phyloP scores from a whole-genome alignment of 176 grass and related monocot genomes.

The Aegilops bicornis region DNA sequence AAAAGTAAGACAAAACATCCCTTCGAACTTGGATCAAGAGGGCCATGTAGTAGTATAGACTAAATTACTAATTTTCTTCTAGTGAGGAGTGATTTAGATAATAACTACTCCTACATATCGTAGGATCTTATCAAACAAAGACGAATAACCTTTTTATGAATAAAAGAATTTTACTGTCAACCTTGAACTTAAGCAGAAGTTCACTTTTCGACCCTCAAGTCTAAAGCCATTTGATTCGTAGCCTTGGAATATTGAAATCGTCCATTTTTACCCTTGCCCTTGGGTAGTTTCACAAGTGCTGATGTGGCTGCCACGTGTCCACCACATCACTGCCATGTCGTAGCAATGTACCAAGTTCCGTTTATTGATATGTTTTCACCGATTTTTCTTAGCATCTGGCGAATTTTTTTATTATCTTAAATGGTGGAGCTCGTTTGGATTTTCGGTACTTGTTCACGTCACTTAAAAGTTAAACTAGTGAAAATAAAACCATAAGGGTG shows the following conservation, averaged over 20 bases:
- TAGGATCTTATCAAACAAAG: neutral
- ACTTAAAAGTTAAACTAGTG: neutral
- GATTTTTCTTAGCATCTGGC: neutral
- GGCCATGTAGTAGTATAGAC: neutral
- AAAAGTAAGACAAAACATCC: neutral
- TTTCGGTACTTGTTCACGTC: neutral
- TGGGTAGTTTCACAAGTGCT: no score
- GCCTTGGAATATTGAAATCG: no score
- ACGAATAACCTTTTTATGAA: neutral
- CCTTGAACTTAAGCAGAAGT: neutral
- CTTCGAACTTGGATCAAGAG: neutral
- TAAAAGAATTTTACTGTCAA: neutral
- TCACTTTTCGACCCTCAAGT: neutral
- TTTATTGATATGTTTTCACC: no score
- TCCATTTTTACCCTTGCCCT: no score
- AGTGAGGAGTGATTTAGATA: neutral
- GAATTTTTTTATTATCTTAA: neutral
- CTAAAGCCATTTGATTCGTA: neutral
- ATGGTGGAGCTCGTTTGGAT: neutral
- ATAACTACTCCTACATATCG: neutral
- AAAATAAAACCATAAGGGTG: neutral
- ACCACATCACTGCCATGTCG: no score
- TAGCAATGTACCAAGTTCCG: no score
- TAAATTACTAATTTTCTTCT: neutral
- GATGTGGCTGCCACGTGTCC: no score